Evolutionary conservation across 495 filamentous ascomycete species (phyloP).

Genomic region (Xanthoparmelia taractica): DNA sequence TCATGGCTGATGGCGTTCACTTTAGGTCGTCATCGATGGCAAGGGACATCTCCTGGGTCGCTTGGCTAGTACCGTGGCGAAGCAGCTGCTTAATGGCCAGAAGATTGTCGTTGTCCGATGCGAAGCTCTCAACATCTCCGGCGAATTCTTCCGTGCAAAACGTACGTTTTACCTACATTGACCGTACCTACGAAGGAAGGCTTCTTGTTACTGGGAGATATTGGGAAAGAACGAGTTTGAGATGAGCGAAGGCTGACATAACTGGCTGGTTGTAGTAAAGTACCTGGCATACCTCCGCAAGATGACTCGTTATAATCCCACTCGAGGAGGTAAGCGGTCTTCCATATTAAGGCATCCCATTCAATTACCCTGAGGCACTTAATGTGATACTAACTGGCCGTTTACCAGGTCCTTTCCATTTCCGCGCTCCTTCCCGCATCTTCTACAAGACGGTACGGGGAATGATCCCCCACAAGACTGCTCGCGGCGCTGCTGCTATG

Average conservation of each 20-base stretch:
- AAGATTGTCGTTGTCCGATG: conserved; percentile 99
- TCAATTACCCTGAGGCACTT: background rate
- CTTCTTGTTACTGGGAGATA: background rate
- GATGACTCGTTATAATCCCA: conserved; percentile 98
- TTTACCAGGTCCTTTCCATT: conserved; percentile 86
- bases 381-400: conserved; percentile 32
- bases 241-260: conserved; percentile 32
- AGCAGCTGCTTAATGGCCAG: conserved; percentile 98
- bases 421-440: conserved; percentile 95
- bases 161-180: conserved; percentile 60
- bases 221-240: background rate
- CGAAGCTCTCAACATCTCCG: conserved; percentile 98
- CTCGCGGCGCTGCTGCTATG: conserved; percentile 90
- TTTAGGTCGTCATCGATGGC: conserved; percentile 94
- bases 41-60: conserved; percentile 99
- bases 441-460: conserved; percentile 99
- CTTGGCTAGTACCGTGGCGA: conserved; percentile 96
- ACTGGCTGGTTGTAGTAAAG: conserved; percentile 67
- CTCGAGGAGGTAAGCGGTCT: conserved; percentile 70
- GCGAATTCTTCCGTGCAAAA: conserved; percentile 99
- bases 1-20: conserved; percentile 19
- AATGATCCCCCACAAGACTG: conserved; percentile 99
- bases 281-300: conserved; percentile 99
- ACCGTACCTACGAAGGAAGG: background rate
- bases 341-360: conserved; percentile 15